These are phyloP conservation scores for Penicillium olsonii DNA, from an alignment of 2,329 filamentous ascomycete species.

Conservation along the genomic window DNA sequence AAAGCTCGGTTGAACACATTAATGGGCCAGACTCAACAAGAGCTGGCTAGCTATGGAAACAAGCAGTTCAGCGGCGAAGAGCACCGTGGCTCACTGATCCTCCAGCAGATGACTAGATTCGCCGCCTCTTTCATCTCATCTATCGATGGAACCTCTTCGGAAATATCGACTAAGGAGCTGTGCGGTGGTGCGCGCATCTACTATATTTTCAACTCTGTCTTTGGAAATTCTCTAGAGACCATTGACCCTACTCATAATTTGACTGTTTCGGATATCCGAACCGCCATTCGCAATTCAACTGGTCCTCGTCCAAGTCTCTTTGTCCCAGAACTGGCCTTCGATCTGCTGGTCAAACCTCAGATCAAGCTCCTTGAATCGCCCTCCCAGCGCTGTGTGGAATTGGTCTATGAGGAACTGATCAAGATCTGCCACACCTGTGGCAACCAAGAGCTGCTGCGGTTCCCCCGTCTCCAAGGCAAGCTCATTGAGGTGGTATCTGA, in stretches of 20 bases:
- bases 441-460: constrained; percentile 87
- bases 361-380: constrained; percentile 96
- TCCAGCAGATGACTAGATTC: constrained; percentile 98
- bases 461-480: constrained; percentile 90
- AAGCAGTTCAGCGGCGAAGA: constrained; percentile 98
- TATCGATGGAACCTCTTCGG: constrained; percentile 96
- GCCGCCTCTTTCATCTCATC: constrained; percentile 97
- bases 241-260: constrained; percentile 97
- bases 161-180: constrained; percentile 97
- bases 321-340: constrained; percentile 95
- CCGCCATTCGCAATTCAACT: constrained; percentile 96
- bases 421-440: constrained; percentile 99
- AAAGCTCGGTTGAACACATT: constrained; percentile 96
- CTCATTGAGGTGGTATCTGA: constrained; percentile 98
- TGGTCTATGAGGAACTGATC: constrained; percentile 98
- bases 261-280: constrained; percentile 90
- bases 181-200: constrained; percentile 95
- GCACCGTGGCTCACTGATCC: constrained; percentile 88
- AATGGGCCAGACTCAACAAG: constrained; percentile 99
- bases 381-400: constrained; percentile 92
- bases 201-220: constrained; percentile 99
- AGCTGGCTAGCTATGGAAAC: constrained; percentile 95
- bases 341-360: constrained; percentile 95
- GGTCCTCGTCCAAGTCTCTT: constrained; percentile 94
- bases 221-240: constrained; percentile 91